These are phyloP conservation scores for Stenogyne calaminthoides DNA, from an alignment of 305 asterid genomes.

Conservation along the genomic window DNA sequence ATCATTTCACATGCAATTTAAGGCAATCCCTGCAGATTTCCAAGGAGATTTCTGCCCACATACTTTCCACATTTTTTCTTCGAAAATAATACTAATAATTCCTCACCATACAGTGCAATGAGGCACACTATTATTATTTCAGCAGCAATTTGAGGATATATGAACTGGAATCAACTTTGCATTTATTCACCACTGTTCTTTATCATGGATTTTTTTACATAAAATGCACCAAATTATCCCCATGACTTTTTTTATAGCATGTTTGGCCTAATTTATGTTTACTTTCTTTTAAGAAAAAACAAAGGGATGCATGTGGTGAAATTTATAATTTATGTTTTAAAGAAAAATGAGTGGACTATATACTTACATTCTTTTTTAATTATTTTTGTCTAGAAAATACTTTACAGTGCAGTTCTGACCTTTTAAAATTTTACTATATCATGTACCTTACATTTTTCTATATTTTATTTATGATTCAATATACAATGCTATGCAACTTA, in stretches of 20 bases:
- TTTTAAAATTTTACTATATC: no score
- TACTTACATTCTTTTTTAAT: no score
- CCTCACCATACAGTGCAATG: background rate
- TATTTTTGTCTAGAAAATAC: no score
- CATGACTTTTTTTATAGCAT: background rate
- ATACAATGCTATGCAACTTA: no score
- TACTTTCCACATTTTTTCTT: slow-evolving; percentile 9
- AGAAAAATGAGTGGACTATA: no score
- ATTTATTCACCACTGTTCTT: slow-evolving; percentile 14
- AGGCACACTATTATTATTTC: background rate
- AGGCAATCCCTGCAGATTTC: slow-evolving; percentile 41
- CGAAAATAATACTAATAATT: background rate
- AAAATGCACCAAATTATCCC: no score
- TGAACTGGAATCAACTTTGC: slow-evolving; percentile 23
- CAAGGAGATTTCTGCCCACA: slow-evolving; percentile 42
- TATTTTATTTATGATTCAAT: no score
- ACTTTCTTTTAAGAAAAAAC: background rate
- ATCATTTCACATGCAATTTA: slow-evolving; percentile 51
- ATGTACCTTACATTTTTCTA: no score
- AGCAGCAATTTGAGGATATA: background rate
- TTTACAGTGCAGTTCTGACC: no score
- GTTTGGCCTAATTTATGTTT: background rate
- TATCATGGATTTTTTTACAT: no score
- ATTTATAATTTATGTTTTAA: background rate
- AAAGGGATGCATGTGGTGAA: background rate